A percentile compares a stretch with the other conserved stretches of the same genome.
phyloP scores from a whole-genome alignment of 371 early-diverging fungal genomes.

The Lichtheimia corymbifera region DNA sequence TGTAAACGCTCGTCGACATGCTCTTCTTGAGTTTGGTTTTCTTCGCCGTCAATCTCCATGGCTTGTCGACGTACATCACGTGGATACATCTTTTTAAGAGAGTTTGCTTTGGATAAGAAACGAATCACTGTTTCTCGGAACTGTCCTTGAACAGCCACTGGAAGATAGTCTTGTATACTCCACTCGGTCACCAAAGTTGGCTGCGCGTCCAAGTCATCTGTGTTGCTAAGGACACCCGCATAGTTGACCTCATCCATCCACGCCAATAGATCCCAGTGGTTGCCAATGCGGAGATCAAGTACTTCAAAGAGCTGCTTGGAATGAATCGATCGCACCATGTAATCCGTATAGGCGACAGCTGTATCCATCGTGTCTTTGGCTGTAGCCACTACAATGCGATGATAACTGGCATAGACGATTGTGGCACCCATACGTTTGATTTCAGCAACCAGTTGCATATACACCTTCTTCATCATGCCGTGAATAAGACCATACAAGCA shows the following conservation, averaged over 20 bases:
- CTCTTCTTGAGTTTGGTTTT: constrained; percentile 8
- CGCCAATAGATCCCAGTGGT: constrained; percentile 80
- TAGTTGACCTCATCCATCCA: constrained; percentile 95
- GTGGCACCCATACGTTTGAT: constrained; percentile 75
- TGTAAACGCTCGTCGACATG: constrained; percentile 22
- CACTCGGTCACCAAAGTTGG: constrained; percentile 72
- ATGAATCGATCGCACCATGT: constrained; percentile 68
- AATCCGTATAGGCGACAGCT: constrained; percentile 75
- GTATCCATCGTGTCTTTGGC: constrained; percentile 71
- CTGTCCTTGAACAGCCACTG: constrained; percentile 66
- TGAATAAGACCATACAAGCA: constrained; percentile 76
- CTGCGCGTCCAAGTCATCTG: not conserved
- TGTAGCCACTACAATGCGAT: constrained; percentile 80
- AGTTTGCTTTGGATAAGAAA: constrained; percentile 56
- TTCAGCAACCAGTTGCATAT: constrained; percentile 80
- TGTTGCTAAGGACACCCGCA: constrained; percentile 64
- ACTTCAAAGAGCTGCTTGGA: constrained; percentile 76
- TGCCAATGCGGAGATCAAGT: constrained; percentile 59
- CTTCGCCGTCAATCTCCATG: constrained; percentile 13
- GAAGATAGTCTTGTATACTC: constrained; percentile 88
- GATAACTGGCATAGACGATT: constrained; percentile 80
- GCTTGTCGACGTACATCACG: constrained; percentile 15
- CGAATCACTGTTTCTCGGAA: constrained; percentile 63
- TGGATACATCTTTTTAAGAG: constrained; percentile 30
- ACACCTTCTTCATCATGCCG: constrained; percentile 87